A percentile compares a stretch with the other conserved stretches of the same genome.
phyloP scores from a whole-genome alignment of 441 rosid species.

The Melastoma candidum region DNA sequence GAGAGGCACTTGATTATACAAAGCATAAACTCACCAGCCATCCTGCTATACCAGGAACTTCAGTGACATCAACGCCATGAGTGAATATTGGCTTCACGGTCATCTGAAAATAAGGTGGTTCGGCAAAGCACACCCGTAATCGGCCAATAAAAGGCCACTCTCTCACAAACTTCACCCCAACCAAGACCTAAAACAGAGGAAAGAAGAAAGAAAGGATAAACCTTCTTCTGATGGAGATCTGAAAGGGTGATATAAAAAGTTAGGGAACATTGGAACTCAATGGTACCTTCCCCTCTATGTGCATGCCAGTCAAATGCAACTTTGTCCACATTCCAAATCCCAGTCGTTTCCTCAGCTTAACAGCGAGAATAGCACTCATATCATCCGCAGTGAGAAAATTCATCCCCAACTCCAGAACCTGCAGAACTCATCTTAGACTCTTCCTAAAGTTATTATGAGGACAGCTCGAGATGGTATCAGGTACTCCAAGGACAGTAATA shows the following conservation, averaged over 20 bases:
- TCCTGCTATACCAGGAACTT: constrained; percentile 90
- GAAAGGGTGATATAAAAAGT: background rate
- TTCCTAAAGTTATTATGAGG: too few relatives aligned
- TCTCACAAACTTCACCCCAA: constrained; percentile 81
- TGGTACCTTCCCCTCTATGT: constrained; percentile 15
- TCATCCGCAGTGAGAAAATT: constrained; percentile 12
- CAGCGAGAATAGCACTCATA: constrained; percentile 14
- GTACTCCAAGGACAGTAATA: background rate
- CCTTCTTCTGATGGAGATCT: background rate
- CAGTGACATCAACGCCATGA: constrained; percentile 81
- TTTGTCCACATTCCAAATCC: constrained; percentile 13
- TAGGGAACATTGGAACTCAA: too few relatives aligned
- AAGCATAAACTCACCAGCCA: constrained; percentile 70
- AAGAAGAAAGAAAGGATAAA: background rate
- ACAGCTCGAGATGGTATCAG: too few relatives aligned
- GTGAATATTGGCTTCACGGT: constrained; percentile 68
- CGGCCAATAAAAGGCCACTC: constrained; percentile 91
- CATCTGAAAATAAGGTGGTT: constrained; percentile 95
- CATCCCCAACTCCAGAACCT: constrained; percentile 14
- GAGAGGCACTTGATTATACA: background rate
- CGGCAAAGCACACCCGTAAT: constrained; percentile 85
- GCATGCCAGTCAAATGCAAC: constrained; percentile 16
- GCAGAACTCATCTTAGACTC: background rate
- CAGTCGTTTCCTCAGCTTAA: constrained; percentile 14
- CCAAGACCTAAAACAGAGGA: constrained; percentile 46